Conservation (phyloP, 2,329 filamentous ascomycete species). For the Pseudogymnoascus sp. region DNA sequence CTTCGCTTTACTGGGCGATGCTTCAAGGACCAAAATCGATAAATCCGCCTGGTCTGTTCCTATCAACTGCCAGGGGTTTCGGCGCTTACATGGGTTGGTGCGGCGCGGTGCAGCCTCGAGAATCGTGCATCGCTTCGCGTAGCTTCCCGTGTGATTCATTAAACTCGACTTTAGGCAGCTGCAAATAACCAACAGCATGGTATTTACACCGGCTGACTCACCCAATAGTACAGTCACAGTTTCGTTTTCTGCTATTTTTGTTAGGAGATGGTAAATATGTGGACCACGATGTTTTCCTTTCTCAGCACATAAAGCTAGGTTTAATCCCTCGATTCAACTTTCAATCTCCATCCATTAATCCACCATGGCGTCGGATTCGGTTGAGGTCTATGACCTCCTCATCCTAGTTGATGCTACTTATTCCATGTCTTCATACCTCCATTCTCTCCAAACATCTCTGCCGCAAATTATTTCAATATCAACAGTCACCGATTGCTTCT, state of each 20-base stretch:
- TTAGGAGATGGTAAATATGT: background rate
- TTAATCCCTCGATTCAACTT: background rate
- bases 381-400: slow-evolving; percentile 33
- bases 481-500: slow-evolving; percentile 39
- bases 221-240: background rate
- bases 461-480: slow-evolving; percentile 43
- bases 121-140: background rate
- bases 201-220: background rate
- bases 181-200: background rate
- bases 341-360: background rate
- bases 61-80: background rate
- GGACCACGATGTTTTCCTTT: background rate
- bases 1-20: background rate
- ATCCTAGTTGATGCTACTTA: slow-evolving; percentile 38
- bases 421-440: slow-evolving; percentile 37
- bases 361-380: background rate
- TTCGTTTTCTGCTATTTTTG: background rate
- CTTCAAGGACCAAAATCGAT: background rate
- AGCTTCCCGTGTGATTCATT: background rate
- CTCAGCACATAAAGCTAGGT: background rate
- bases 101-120: background rate
- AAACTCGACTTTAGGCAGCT: background rate
- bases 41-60: background rate
- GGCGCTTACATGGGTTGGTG: background rate
- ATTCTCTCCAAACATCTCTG: slow-evolving; percentile 36